phyloP scores from a whole-genome alignment of 495 filamentous ascomycete species.

The Halenospora varia region DNA sequence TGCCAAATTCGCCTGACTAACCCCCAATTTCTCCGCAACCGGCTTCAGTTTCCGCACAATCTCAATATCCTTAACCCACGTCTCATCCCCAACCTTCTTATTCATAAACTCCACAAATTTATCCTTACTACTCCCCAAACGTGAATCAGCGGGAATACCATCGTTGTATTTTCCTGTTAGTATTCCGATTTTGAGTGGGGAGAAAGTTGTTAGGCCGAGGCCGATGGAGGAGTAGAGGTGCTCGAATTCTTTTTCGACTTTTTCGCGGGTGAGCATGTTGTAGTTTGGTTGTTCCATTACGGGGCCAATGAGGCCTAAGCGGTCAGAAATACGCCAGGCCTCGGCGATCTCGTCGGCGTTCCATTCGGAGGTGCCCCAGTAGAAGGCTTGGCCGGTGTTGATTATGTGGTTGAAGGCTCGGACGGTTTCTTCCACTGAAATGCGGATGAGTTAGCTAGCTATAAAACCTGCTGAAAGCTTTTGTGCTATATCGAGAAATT shows the following conservation, averaged over 20 bases:
- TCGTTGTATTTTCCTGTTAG: slow-evolving; percentile 82
- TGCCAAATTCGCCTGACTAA: slow-evolving; percentile 62
- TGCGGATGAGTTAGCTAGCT: too few species aligned
- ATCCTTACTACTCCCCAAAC: slow-evolving; percentile 44
- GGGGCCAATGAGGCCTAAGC: slow-evolving; percentile 73
- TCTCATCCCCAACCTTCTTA: slow-evolving; percentile 39
- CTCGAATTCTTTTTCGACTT: slow-evolving; percentile 72
- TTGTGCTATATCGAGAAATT: too few species aligned
- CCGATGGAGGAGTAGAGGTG: slow-evolving; percentile 61
- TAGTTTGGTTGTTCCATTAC: slow-evolving; percentile 84
- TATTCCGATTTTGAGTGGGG: slow-evolving; percentile 66
- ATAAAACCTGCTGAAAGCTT: too few species aligned
- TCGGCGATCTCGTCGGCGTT: slow-evolving; percentile 73
- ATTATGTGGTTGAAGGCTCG: slow-evolving; percentile 82
- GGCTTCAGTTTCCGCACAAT: slow-evolving; percentile 48
- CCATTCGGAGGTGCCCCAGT: slow-evolving; percentile 94
- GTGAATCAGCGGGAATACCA: slow-evolving; percentile 52
- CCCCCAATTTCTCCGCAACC: slow-evolving; percentile 63
- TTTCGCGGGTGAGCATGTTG: slow-evolving; percentile 69
- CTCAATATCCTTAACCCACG: slow-evolving; percentile 42
- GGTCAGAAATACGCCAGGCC: slow-evolving; percentile 71
- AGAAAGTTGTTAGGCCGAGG: slow-evolving; percentile 70
- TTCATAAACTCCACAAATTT: slow-evolving; percentile 43
- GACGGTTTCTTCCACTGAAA: slow-evolving; percentile 84
- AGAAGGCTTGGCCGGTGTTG: slow-evolving; percentile 72